Base-by-base conservation (phyloP, 2,329 filamentous ascomycete species). In the Pyrenochaeta sp. region DNA sequence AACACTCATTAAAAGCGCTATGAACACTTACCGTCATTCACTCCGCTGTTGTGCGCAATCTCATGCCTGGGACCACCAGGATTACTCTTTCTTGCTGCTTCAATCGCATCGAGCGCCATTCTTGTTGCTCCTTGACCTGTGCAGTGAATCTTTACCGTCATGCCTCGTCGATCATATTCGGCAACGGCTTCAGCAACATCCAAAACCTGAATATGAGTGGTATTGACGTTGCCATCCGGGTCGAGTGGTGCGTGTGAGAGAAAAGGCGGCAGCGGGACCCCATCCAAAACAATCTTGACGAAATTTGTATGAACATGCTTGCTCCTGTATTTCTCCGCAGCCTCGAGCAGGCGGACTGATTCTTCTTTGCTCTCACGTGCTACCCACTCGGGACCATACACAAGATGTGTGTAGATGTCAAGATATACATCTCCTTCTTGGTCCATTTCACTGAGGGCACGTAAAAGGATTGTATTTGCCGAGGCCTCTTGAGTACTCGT, bases 91-190 rank as follows among this genome's bases (percentile, higher is more conserved):
- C 67, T 54, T 7, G 59, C 56, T 11, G 41, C 47, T 32, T 62
- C 61, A 24, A 69, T 59, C 9, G 52, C 57, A 27, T 72, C 61
- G 5, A 72, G 46, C 3, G 67, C 68, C 14, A 55, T 51, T 13
- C 67, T 46, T 6, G 61, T 63, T 10, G 55, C 51, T 7, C 69
- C 69, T 11, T 56, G 43, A 1, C 68, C 69, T 6, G 64, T 61
- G 20, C 59, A 63, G 28, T 72, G 69, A 3, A 71, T 53, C 32
- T 72, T 72, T 19, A 65, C 58, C 2, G 68, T 71, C 41, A 65
- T 55, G 7, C 64, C 66, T 15, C 49, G 49, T 13, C 53, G 41
- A 31, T 72, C 68, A 31, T 65, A 69, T 23, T 60, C 55, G 6
- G 43, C 35, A 2, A 72, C 35, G 1, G 60, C 60, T 4, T 63